phyloP scores from a whole-genome alignment of 805 yeast species.

The Cyberlindnera saturnus region DNA sequence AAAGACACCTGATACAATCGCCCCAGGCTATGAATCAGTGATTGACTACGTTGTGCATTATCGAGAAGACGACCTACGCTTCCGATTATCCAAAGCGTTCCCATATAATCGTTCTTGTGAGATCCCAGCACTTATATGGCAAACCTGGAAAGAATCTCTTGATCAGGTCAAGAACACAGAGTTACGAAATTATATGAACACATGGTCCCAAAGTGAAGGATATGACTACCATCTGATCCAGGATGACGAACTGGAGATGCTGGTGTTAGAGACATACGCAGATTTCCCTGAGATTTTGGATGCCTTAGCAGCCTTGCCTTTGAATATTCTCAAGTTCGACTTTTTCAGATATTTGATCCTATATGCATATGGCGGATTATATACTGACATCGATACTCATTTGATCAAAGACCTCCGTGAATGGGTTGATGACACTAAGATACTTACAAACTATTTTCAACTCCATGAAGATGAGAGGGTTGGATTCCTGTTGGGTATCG shows the following conservation, averaged over 20 bases:
- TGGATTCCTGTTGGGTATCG: conserved; percentile 52
- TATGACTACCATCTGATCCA: conserved; percentile 21
- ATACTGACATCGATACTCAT: conserved; percentile 54
- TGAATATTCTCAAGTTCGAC: conserved; percentile 48
- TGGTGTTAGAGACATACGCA: conserved; percentile 31
- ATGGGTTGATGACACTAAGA: conserved; percentile 39
- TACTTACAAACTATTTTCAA: neutral
- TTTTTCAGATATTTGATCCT: conserved; percentile 49
- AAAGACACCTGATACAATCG: too few species aligned
- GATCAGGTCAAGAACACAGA: conserved; percentile 25
- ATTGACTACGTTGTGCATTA: conserved; percentile 13
- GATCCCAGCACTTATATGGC: conserved; percentile 44
- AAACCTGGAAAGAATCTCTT: conserved; percentile 36
- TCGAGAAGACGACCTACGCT: conserved; percentile 14
- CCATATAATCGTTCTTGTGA: conserved; percentile 10
- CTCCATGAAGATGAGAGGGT: conserved; percentile 43
- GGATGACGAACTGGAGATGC: conserved; percentile 36
- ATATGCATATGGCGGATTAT: conserved; percentile 52
- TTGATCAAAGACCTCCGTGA: conserved; percentile 40
- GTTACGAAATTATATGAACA: conserved; percentile 9
- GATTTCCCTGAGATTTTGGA: conserved; percentile 45
- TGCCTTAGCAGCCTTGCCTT: conserved; percentile 44
- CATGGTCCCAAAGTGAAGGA: conserved; percentile 15
- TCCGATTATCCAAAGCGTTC: conserved; percentile 7
- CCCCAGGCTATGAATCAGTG: too few species aligned